Conservation (phyloP, 305 asterid genomes). For the Solanum aculeatissimum region DNA sequence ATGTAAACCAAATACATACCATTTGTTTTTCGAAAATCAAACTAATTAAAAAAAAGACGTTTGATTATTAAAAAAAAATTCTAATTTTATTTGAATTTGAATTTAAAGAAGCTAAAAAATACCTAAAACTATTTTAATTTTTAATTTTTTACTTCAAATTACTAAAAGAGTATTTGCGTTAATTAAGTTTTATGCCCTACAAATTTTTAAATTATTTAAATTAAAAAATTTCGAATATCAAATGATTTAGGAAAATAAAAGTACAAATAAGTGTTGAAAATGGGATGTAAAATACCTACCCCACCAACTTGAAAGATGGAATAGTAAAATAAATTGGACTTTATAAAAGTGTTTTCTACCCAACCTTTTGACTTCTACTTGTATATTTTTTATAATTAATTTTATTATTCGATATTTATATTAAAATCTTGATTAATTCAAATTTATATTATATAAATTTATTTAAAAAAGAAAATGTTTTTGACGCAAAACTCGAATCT, state of each 20-base stretch:
- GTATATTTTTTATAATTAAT: background rate
- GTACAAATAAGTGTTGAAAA: background rate
- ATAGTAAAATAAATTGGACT: background rate
- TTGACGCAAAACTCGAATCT: rapidly evolving
- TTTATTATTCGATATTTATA: background rate
- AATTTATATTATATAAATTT: background rate
- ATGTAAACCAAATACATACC: background rate
- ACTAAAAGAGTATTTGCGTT: background rate
- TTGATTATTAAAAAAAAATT: too few relatives aligned
- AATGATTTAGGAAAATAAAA: background rate
- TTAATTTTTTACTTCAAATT: background rate
- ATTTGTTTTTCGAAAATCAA: background rate
- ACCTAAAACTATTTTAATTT: background rate
- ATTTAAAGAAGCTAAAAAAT: background rate
- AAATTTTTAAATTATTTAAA: background rate
- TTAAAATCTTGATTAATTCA: background rate
- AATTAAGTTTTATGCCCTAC: background rate
- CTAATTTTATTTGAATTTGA: too few relatives aligned
- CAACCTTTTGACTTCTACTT: background rate
- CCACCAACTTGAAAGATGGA: background rate
- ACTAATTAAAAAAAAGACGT: too few relatives aligned
- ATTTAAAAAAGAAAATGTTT: background rate
- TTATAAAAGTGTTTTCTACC: background rate
- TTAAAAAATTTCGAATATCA: background rate
- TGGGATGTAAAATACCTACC: background rate